A percentile compares a stretch with the other conserved stretches of the same genome.
phyloP scores from a whole-genome alignment of 202 grass and related monocot genomes.

The Brachypodium distachyon region DNA sequence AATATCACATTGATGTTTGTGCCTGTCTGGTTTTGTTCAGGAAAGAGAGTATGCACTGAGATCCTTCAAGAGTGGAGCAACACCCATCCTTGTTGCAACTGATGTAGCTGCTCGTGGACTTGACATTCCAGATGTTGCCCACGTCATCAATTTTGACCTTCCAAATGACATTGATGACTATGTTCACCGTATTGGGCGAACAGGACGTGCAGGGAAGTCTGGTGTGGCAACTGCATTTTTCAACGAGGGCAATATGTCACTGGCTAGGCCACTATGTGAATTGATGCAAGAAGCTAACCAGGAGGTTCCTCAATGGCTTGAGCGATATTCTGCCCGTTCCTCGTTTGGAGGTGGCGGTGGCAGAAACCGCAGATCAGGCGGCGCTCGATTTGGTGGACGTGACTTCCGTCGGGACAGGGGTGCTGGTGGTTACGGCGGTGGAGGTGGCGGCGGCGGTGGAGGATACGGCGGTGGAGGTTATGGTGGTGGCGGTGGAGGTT shows the following conservation, averaged over 20 bases:
- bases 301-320: constrained; percentile 91
- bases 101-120: constrained; percentile 94
- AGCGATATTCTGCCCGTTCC: constrained; percentile 47
- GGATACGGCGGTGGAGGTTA: constrained; percentile 17
- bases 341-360: constrained; percentile 56
- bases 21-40: constrained; percentile 20
- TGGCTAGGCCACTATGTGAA: constrained; percentile 62
- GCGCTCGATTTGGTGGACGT: constrained; percentile 71
- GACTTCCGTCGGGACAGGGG: constrained; percentile 84
- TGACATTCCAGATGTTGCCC: constrained; percentile 89
- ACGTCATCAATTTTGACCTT: constrained; percentile 95
- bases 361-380: constrained; percentile 62
- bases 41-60: constrained; percentile 77
- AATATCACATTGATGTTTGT: neutral
- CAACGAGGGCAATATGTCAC: constrained; percentile 71
- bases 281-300: constrained; percentile 94
- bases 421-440: constrained; percentile 6
- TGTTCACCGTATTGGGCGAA: constrained; percentile 94
- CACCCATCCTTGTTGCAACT: constrained; percentile 81
- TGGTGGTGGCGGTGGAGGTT: constrained; percentile 28
- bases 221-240: constrained; percentile 95
- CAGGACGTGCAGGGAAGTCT: constrained; percentile 78
- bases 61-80: constrained; percentile 80
- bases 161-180: constrained; percentile 99
- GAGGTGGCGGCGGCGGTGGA: constrained; percentile 9